Conservation (phyloP, 129 eudicot genomes). For the Apium graveolens region DNA sequence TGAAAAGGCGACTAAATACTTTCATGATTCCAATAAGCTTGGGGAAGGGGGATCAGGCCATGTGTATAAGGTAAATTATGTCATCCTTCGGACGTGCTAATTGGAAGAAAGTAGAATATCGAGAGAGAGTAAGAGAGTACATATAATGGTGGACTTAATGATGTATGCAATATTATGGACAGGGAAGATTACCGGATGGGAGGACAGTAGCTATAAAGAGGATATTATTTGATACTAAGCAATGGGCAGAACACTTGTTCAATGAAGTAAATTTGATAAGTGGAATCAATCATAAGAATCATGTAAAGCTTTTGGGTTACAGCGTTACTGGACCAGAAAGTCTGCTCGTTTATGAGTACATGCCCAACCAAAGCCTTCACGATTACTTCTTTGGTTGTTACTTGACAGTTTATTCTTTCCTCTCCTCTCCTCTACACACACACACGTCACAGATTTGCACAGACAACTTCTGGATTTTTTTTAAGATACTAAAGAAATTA, state of each 20-base stretch:
- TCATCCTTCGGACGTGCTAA: neutral
- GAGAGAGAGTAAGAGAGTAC: neutral
- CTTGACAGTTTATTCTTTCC: neutral
- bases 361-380: slow-evolving; percentile 38
- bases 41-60: slow-evolving; percentile 16
- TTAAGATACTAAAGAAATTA: neutral
- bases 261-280: slow-evolving; percentile 39
- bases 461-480: neutral
- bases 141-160: neutral
- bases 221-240: slow-evolving; percentile 36
- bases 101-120: neutral
- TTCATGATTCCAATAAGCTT: slow-evolving; percentile 6
- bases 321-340: slow-evolving; percentile 51
- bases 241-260: slow-evolving; percentile 34
- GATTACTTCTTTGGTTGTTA: slow-evolving; percentile 30
- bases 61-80: slow-evolving; percentile 7
- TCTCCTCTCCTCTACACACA: neutral
- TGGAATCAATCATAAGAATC: slow-evolving; percentile 30
- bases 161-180: neutral
- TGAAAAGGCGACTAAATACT: slow-evolving; percentile 16
- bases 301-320: slow-evolving; percentile 40
- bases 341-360: slow-evolving; percentile 39
- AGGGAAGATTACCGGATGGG: slow-evolving; percentile 43
- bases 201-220: slow-evolving; percentile 37
- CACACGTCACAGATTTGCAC: neutral